phyloP scores from a whole-genome alignment of 805 yeast genomes.

The Saccharomyces jurei region DNA sequence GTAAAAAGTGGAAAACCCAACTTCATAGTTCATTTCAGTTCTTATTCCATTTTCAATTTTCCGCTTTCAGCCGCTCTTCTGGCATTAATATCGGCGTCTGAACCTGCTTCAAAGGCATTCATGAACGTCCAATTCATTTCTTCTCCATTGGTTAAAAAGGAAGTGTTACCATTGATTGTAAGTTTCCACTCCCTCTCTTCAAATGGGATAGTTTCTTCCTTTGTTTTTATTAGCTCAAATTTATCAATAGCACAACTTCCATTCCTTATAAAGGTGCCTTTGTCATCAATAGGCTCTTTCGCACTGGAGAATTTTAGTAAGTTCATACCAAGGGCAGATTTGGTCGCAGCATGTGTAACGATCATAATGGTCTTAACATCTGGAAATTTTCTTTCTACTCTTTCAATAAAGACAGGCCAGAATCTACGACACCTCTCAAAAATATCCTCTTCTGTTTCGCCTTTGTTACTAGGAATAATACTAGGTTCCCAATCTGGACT shows the following conservation, averaged over 20 bases:
- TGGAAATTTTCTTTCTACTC: slow-evolving; percentile 49
- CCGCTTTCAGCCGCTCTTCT: slow-evolving; percentile 29
- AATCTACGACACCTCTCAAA: slow-evolving; percentile 50
- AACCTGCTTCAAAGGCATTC: slow-evolving; percentile 72
- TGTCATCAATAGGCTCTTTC: slow-evolving; percentile 41
- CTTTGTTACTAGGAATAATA: slow-evolving; percentile 50
- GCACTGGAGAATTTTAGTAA: slow-evolving; percentile 46
- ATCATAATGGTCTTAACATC: slow-evolving; percentile 51
- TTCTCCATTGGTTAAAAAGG: slow-evolving; percentile 64
- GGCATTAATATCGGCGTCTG: slow-evolving; percentile 67
- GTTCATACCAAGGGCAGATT: slow-evolving; percentile 77
- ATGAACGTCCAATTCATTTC: slow-evolving; percentile 91
- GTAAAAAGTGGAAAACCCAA: neutral
- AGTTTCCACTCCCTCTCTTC: slow-evolving; percentile 43
- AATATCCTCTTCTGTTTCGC: slow-evolving; percentile 66
- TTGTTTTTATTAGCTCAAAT: slow-evolving; percentile 29
- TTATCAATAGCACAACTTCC: slow-evolving; percentile 79
- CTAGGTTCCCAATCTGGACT: slow-evolving; percentile 44
- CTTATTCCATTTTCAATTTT: neutral
- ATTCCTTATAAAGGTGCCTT: slow-evolving; percentile 46
- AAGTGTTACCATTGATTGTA: slow-evolving; percentile 60
- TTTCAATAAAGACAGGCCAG: slow-evolving; percentile 48
- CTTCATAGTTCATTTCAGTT: neutral
- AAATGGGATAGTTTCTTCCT: slow-evolving; percentile 9
- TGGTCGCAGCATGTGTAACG: slow-evolving; percentile 85